These are phyloP conservation scores for Ambrosia artemisiifolia DNA, from an alignment of 129 eudicot species.

Conservation along the genomic window DNA sequence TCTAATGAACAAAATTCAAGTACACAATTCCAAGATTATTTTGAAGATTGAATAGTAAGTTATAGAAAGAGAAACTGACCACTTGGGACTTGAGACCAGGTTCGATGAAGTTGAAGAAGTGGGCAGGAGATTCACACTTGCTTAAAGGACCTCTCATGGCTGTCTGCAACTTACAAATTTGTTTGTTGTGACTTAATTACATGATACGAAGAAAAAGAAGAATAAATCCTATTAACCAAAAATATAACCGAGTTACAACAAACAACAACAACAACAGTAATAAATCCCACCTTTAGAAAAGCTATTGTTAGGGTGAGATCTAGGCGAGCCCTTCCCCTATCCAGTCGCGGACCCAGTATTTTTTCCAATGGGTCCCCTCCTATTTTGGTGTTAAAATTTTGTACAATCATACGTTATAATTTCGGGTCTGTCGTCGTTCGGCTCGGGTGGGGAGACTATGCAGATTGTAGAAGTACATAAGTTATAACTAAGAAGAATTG, in stretches of 20 bases:
- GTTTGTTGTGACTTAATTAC: not conserved
- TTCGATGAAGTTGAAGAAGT: slow-evolving; percentile 18
- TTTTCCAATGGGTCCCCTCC: not conserved
- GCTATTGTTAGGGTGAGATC: no score
- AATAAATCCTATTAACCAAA: not conserved
- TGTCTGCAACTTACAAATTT: not conserved
- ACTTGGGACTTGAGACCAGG: not conserved
- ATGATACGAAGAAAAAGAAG: not conserved
- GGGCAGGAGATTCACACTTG: slow-evolving; percentile 1
- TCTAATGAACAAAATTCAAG: not conserved
- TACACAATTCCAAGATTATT: not conserved
- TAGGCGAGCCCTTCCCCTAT: no score
- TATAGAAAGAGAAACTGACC: not conserved
- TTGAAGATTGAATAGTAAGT: not conserved
- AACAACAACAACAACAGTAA: no score
- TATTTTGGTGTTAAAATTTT: no score
- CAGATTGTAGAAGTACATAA: no score
- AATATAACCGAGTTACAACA: not conserved
- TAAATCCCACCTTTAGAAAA: no score
- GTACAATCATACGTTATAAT: no score
- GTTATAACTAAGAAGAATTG: no score
- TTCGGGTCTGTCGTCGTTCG: no score
- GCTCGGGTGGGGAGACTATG: no score
- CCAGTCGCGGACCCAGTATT: no score
- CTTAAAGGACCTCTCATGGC: slow-evolving; percentile 6